Evolutionary conservation across 805 yeast species (phyloP).

Genomic region (Soucietia sequanensis): DNA sequence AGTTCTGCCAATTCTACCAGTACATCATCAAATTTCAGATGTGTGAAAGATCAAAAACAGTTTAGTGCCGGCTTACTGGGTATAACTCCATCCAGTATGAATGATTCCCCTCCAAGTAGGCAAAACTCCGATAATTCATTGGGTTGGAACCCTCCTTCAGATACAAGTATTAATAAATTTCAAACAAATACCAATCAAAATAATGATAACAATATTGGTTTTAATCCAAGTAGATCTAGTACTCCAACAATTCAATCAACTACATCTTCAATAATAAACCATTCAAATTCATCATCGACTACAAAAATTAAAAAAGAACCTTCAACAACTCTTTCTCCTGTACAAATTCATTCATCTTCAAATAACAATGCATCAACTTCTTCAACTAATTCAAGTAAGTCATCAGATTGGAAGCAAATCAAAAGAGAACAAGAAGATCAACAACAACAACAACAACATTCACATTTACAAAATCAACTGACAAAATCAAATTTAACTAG

Average conservation of each 20-base stretch:
- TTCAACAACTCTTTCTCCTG: constrained; percentile 12
- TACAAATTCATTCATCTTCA: constrained; percentile 9
- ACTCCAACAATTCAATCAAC: not conserved
- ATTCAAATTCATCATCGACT: too few species aligned
- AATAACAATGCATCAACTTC: constrained; percentile 1
- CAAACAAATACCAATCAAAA: too few species aligned
- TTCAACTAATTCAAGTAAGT: not conserved
- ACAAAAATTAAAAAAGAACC: constrained; percentile 22
- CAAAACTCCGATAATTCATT: constrained; percentile 4
- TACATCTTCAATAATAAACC: constrained; percentile 7
- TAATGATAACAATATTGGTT: not conserved
- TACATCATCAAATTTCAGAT: not conserved
- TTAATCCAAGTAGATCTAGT: too few species aligned
- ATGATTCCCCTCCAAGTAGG: constrained; percentile 21
- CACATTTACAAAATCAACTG: too few species aligned
- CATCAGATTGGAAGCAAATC: constrained; percentile 2
- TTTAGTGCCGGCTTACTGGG: constrained; percentile 9
- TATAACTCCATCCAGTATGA: constrained; percentile 33
- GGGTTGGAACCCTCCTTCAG: not conserved
- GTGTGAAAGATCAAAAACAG: not conserved
- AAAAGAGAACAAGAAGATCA: constrained; percentile 1
- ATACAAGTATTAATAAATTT: too few species aligned
- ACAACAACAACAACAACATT: too few species aligned
- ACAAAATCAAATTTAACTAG: constrained; percentile 20
- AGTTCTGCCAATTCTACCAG: constrained; percentile 1